Conservation (phyloP, 2,329 filamentous ascomycete genomes). For the Ophiostoma himal-ulmi region DNA sequence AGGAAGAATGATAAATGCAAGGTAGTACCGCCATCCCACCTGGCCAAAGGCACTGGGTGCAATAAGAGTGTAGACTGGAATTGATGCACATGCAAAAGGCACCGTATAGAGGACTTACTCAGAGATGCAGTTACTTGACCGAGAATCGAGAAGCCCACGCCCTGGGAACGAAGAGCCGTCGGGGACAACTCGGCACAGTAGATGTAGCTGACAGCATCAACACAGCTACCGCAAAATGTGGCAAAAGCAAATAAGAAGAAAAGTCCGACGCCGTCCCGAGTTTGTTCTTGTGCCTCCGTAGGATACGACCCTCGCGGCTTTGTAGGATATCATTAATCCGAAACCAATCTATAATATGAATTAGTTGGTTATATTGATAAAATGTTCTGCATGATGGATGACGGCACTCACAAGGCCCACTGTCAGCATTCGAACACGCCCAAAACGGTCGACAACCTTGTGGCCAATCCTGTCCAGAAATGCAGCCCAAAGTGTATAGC, state of each 20-base stretch:
- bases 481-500: background rate
- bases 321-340: background rate
- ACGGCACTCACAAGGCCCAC: background rate
- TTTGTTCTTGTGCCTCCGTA: background rate
- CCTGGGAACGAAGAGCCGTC: background rate
- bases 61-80: slow-evolving; percentile 2
- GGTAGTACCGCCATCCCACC: background rate
- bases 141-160: background rate
- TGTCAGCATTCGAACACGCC: background rate
- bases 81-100: no score
- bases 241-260: background rate
- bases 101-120: background rate
- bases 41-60: background rate
- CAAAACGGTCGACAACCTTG: background rate
- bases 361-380: background rate
- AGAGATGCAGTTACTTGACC: background rate
- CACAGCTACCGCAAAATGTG: background rate
- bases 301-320: background rate
- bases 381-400: background rate
- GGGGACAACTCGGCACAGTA: background rate
- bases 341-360: background rate
- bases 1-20: background rate
- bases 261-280: background rate
- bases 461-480: background rate
- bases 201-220: background rate